These are phyloP conservation scores for Podaxis rugospora DNA, from an alignment of 768 basidiomycete species.

Conservation along the genomic window DNA sequence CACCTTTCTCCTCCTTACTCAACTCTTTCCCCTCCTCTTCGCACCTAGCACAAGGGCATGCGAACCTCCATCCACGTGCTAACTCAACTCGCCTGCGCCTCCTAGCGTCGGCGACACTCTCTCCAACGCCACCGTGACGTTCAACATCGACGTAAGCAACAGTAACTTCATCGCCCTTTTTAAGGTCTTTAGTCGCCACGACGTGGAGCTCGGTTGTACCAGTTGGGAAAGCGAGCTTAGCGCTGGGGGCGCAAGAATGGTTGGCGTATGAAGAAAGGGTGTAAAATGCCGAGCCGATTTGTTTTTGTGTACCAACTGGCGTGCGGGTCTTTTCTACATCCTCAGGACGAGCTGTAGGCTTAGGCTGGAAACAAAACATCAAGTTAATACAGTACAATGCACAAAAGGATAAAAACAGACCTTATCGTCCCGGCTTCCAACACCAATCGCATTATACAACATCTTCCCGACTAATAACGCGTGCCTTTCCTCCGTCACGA, in stretches of 20 bases:
- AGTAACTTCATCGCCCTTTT: slow-evolving; percentile 72
- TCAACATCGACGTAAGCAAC: slow-evolving; percentile 72
- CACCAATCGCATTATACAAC: slow-evolving; percentile 73
- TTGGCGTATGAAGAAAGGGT: slow-evolving; percentile 71
- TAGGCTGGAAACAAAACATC: slow-evolving; percentile 38
- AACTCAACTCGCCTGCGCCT: slow-evolving; percentile 68
- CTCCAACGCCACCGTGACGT: slow-evolving; percentile 40
- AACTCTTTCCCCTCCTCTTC: slow-evolving; percentile 43
- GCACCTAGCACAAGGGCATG: slow-evolving; percentile 69
- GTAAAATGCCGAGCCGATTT: slow-evolving; percentile 75
- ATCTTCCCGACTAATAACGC: slow-evolving; percentile 63
- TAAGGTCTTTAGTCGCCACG: slow-evolving; percentile 60
- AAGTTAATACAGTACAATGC: background rate
- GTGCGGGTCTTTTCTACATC: slow-evolving; percentile 73
- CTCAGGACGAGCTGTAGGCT: slow-evolving; percentile 53
- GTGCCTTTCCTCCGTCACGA: slow-evolving; percentile 62
- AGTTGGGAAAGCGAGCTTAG: slow-evolving; percentile 56
- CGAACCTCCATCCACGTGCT: slow-evolving; percentile 78
- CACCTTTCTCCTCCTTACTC: slow-evolving; percentile 26
- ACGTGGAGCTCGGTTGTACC: slow-evolving; percentile 71
- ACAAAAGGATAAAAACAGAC: slow-evolving; percentile 30
- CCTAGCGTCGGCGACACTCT: slow-evolving; percentile 51
- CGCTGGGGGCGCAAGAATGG: slow-evolving; percentile 73
- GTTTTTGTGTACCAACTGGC: slow-evolving; percentile 67
- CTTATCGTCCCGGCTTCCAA: slow-evolving; percentile 70